Evolutionary conservation across 352 stramenopile species (phyloP).

Genomic region (Hyaloperonospora arabidopsidis): DNA sequence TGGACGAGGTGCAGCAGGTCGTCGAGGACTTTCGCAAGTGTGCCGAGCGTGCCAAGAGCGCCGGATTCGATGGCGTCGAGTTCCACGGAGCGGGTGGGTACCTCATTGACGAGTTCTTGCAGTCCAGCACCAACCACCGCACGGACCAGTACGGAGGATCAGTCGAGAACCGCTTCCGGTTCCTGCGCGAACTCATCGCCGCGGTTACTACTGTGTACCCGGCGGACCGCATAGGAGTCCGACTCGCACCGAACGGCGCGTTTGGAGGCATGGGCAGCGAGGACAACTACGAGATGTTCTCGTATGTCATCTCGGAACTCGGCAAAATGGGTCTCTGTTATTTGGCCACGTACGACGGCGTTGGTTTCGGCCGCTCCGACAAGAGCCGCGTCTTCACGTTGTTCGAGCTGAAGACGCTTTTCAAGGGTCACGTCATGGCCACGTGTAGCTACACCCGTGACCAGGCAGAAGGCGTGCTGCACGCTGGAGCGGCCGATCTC

Average conservation of each 20-base stretch:
- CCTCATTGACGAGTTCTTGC: slow-evolving; percentile 86
- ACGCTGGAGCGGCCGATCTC: slow-evolving; percentile 24
- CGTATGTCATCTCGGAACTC: slow-evolving; percentile 25
- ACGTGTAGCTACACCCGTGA: slow-evolving; percentile 35
- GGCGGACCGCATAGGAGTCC: slow-evolving; percentile 29
- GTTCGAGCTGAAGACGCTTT: slow-evolving; percentile 23
- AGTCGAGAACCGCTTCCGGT: slow-evolving; percentile 68
- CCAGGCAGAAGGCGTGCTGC: slow-evolving; percentile 23
- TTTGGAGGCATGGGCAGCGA: slow-evolving; percentile 31
- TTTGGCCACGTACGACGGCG: slow-evolving; percentile 30
- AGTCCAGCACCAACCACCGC: slow-evolving; percentile 42
- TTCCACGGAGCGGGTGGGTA: slow-evolving; percentile 87
- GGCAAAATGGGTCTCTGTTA: slow-evolving; percentile 22
- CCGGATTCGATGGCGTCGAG: slow-evolving; percentile 48
- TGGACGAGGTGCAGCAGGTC: slow-evolving; percentile 57
- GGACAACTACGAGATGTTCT: slow-evolving; percentile 38
- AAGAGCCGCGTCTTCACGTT: slow-evolving; percentile 21
- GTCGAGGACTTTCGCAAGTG: slow-evolving; percentile 60
- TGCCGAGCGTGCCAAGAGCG: slow-evolving; percentile 47
- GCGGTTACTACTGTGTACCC: slow-evolving; percentile 30
- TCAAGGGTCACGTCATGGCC: slow-evolving; percentile 28
- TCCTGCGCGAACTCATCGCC: slow-evolving; percentile 69
- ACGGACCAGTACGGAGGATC: slow-evolving; percentile 67
- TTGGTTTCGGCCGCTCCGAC: slow-evolving; percentile 31
- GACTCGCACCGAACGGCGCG: slow-evolving; percentile 27